Evolutionary conservation across 768 basidiomycete genomes (phyloP).

Genomic region (Calocera cornea): DNA sequence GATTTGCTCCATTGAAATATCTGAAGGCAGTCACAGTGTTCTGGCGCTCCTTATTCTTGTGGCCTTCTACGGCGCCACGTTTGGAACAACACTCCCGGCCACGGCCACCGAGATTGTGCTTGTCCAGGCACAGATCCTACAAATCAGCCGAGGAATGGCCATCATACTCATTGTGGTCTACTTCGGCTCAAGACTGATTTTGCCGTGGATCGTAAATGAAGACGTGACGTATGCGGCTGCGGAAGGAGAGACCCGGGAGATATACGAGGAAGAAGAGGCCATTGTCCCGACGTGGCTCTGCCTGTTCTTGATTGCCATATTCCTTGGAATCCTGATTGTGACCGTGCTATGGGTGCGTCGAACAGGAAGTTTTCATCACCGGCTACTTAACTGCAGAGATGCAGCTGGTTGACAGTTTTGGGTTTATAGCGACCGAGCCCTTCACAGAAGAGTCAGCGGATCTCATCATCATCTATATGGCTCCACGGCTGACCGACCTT

Average conservation of each 20-base stretch:
- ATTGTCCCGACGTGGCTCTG: neutral
- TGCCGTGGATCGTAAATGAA: neutral
- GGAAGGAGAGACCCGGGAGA: neutral
- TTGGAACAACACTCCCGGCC: neutral
- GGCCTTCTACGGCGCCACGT: slow-evolving; percentile 49
- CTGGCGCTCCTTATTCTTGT: slow-evolving; percentile 50
- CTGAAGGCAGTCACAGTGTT: slow-evolving; percentile 34
- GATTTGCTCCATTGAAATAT: neutral
- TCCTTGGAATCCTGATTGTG: neutral
- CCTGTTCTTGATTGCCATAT: neutral
- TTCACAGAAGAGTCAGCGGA: neutral
- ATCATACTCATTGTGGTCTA: slow-evolving; percentile 49
- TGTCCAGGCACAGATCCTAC: slow-evolving; percentile 38
- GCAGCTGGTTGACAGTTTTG: neutral
- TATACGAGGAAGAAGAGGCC: neutral
- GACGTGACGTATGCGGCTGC: neutral
- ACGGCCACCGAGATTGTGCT: slow-evolving; percentile 23
- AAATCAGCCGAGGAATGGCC: slow-evolving; percentile 52
- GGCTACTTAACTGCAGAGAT: too few species aligned
- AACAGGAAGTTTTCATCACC: neutral
- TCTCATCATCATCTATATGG: neutral
- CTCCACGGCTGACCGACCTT: neutral
- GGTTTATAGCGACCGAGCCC: neutral
- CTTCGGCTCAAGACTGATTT: slow-evolving; percentile 15
- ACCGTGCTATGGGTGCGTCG: neutral